phyloP scores from a whole-genome alignment of 2,329 filamentous ascomycete genomes.

The Seiridium unicorne region DNA sequence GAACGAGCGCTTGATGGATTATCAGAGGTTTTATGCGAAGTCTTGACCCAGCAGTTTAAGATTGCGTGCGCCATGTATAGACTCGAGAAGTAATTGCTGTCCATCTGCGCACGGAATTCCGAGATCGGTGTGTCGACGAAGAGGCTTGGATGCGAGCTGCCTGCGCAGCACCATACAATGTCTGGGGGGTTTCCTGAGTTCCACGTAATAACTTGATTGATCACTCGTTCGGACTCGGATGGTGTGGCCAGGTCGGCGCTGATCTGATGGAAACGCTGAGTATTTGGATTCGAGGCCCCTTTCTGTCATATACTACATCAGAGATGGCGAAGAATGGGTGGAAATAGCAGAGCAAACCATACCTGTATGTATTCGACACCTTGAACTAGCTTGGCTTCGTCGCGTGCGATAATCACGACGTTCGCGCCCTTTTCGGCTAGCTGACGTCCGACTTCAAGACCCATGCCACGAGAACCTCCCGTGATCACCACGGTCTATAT shows the following conservation, averaged over 20 bases:
- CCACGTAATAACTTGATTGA: constrained; percentile 60
- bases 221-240: constrained; percentile 54
- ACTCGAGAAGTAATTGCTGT: constrained; percentile 38
- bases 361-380: constrained; percentile 56
- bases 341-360: constrained; percentile 12
- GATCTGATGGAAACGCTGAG: constrained; percentile 63
- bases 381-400: constrained; percentile 54
- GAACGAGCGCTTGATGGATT: neutral
- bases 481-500: constrained; percentile 53
- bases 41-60: constrained; percentile 25
- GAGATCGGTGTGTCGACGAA: constrained; percentile 34
- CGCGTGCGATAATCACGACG: constrained; percentile 66
- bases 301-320: constrained; percentile 28
- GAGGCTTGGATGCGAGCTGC: constrained; percentile 53
- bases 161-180: constrained; percentile 66
- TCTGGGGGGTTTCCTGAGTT: constrained; percentile 59
- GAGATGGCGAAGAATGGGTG: neutral
- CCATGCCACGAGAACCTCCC: constrained; percentile 71
- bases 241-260: constrained; percentile 62
- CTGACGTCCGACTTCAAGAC: constrained; percentile 57
- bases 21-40: neutral
- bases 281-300: constrained; percentile 45
- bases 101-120: constrained; percentile 32
- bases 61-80: constrained; percentile 36
- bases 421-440: constrained; percentile 67